These are phyloP conservation scores for Zostera marina DNA, from an alignment of 116 monocot species.

Conservation along the genomic window DNA sequence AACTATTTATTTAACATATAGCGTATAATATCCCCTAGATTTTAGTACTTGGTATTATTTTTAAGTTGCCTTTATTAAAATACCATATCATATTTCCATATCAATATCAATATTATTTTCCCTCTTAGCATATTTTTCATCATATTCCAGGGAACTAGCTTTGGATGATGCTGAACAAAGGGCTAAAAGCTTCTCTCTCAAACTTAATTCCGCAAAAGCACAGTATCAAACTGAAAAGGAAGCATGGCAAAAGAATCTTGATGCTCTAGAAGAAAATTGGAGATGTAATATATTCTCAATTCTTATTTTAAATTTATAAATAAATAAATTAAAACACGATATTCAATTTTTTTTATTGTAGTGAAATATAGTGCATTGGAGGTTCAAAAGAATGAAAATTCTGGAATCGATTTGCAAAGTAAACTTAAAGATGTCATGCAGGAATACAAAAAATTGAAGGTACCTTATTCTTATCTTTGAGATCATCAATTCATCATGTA, in stretches of 20 bases:
- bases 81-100: neutral
- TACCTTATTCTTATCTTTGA: conserved; percentile 10
- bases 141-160: conserved; percentile 62
- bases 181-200: conserved; percentile 26
- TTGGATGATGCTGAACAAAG: conserved; percentile 39
- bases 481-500: neutral
- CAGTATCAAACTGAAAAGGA: conserved; percentile 64
- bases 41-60: no score
- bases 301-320: conserved; percentile 1
- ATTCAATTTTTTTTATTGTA: conserved; percentile 10
- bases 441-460: conserved; percentile 67
- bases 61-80: no score
- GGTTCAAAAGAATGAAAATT: conserved; percentile 28
- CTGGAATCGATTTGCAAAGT: conserved; percentile 24
- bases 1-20: no score
- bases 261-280: conserved; percentile 66
- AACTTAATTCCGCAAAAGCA: conserved; percentile 49
- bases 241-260: conserved; percentile 57
- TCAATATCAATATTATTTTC: neutral
- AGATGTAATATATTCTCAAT: conserved; percentile 28
- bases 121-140: neutral
- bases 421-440: conserved; percentile 40
- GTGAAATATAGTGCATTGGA: conserved; percentile 58
- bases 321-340: neutral
- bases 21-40: no score